A percentile compares a stretch with the other conserved stretches of the same genome.
phyloP scores from a whole-genome alignment of 495 filamentous ascomycete species.

The Darksidea phi region DNA sequence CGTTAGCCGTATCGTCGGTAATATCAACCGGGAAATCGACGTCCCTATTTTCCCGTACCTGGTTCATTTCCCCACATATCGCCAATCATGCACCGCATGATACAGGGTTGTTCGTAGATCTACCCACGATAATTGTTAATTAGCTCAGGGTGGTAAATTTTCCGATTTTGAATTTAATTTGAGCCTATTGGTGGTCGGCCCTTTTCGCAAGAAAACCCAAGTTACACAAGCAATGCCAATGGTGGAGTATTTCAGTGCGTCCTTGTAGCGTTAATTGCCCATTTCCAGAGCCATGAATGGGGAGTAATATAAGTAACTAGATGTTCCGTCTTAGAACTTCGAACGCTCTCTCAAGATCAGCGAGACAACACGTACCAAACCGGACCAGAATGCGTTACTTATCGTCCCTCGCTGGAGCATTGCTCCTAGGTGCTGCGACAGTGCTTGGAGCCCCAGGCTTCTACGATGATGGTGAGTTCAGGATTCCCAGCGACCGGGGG shows the following conservation, averaged over 20 bases:
- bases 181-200: not conserved
- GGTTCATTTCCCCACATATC: too few species aligned
- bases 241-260: not conserved
- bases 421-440: not conserved
- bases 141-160: too few species aligned
- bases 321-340: not conserved
- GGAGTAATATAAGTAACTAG: not conserved
- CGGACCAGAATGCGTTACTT: not conserved
- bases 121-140: too few species aligned
- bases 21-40: not conserved
- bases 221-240: not conserved
- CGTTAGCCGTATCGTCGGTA: not conserved
- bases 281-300: not conserved
- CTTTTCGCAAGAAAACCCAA: not conserved
- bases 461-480: not conserved
- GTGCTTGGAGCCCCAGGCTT: not conserved
- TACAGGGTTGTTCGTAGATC: too few species aligned
- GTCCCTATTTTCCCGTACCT: too few species aligned
- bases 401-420: not conserved
- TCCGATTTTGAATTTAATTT: not conserved
- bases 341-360: not conserved
- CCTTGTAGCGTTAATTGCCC: not conserved
- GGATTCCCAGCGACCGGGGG: not conserved
- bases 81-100: too few species aligned
- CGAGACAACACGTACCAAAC: not conserved